Evolutionary conservation across 805 yeast species (phyloP).

Genomic region (Hanseniaspora osmophila): DNA sequence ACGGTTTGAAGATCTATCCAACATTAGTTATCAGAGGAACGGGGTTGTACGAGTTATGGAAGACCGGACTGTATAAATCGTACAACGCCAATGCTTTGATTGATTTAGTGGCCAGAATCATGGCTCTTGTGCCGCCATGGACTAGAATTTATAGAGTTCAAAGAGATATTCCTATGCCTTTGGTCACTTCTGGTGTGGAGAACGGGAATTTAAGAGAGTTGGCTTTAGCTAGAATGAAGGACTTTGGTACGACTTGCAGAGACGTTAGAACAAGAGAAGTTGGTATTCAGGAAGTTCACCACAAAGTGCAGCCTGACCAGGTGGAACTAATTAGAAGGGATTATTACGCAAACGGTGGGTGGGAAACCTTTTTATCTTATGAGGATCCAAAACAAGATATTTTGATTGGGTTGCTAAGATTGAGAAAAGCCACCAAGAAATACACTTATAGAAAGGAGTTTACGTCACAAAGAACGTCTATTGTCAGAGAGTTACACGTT

Average conservation of each 20-base stretch:
- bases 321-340: slow-evolving; percentile 91
- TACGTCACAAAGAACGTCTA: slow-evolving; percentile 68
- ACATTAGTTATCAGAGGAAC: slow-evolving; percentile 95
- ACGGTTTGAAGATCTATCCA: slow-evolving; percentile 89
- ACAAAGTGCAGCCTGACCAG: slow-evolving; percentile 91
- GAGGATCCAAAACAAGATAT: slow-evolving; percentile 97
- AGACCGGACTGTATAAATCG: slow-evolving; percentile 84
- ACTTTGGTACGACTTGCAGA: slow-evolving; percentile 88
- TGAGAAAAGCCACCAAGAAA: slow-evolving; percentile 78
- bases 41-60: slow-evolving; percentile 94
- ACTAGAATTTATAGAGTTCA: slow-evolving; percentile 96
- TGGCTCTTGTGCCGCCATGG: slow-evolving; percentile 98
- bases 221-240: slow-evolving; percentile 95
- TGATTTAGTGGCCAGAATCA: slow-evolving; percentile 86
- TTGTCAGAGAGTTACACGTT: slow-evolving; percentile 94
- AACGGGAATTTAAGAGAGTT: slow-evolving; percentile 92
- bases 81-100: slow-evolving; percentile 89
- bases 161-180: slow-evolving; percentile 97
- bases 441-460: slow-evolving; percentile 86
- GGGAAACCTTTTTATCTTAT: slow-evolving; percentile 93
- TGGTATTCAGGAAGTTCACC: slow-evolving; percentile 96
- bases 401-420: slow-evolving; percentile 75
- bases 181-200: slow-evolving; percentile 94
- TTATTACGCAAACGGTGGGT: slow-evolving; percentile 93
- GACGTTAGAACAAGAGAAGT: slow-evolving; percentile 97